phyloP scores from a whole-genome alignment of 768 basidiomycete genomes.

The Leccinellum albellum region DNA sequence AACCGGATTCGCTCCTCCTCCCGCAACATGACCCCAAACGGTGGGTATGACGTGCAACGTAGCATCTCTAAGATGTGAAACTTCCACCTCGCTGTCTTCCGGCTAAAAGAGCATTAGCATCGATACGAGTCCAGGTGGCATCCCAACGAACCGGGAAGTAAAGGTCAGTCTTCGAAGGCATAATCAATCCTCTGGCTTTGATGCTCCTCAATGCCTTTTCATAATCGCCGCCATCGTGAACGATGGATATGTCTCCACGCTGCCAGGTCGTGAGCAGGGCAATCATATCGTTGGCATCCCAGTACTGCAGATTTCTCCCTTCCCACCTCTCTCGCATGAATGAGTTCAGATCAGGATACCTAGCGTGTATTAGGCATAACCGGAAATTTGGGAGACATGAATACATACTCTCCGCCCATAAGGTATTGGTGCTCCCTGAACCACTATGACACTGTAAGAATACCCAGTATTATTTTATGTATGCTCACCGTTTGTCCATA shows the following conservation, averaged over 20 bases:
- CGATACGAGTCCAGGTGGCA: background rate
- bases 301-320: conserved; percentile 36
- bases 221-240: conserved; percentile 44
- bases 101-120: conserved; percentile 33
- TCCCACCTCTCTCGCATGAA: conserved; percentile 55
- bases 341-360: conserved; percentile 45
- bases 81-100: conserved; percentile 52
- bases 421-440: conserved; percentile 48
- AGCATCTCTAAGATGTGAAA: conserved; percentile 40
- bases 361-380: conserved; percentile 13
- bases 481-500: conserved; percentile 51
- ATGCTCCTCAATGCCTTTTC: conserved; percentile 39
- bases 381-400: background rate
- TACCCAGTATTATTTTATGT: background rate
- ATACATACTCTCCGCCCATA: conserved; percentile 37
- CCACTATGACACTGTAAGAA: conserved; percentile 39
- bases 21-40: conserved; percentile 57
- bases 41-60: conserved; percentile 51
- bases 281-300: conserved; percentile 58
- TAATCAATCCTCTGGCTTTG: conserved; percentile 51
- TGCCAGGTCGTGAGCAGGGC: conserved; percentile 50
- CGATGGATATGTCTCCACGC: conserved; percentile 46
- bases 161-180: conserved; percentile 59
- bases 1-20: conserved; percentile 38
- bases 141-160: conserved; percentile 47